phyloP scores from a whole-genome alignment of 108 stramenopile species.

The Cyclotella sp. region DNA sequence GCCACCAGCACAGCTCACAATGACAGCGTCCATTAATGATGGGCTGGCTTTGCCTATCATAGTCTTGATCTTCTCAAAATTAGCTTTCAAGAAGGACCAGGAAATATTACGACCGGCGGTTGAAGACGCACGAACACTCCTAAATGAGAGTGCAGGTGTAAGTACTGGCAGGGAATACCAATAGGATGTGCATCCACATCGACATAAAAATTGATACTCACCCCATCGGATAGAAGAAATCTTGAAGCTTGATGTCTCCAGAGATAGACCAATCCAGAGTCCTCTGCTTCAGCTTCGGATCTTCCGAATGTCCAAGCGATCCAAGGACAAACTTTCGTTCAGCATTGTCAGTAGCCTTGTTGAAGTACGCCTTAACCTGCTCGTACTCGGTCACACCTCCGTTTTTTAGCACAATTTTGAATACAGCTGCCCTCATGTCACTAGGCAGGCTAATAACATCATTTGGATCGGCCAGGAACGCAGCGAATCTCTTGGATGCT shows the following conservation, averaged over 20 bases:
- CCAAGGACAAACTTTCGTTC: conserved; percentile 82
- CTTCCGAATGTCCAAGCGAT: conserved; percentile 71
- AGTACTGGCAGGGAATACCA: neutral
- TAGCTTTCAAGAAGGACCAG: conserved; percentile 91
- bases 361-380: conserved; percentile 73
- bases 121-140: conserved; percentile 67
- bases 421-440: conserved; percentile 88
- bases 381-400: conserved; percentile 88
- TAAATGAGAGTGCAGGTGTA: neutral
- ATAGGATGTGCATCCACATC: neutral
- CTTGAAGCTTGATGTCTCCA: conserved; percentile 95
- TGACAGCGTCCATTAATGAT: conserved; percentile 91
- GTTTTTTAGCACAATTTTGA: conserved; percentile 91
- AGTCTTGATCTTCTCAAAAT: conserved; percentile 77
- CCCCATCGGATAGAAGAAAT: conserved; percentile 97
- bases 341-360: conserved; percentile 77
- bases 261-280: conserved; percentile 93
- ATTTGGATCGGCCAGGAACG: conserved; percentile 73
- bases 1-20: conserved; percentile 82
- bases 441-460: conserved; percentile 80
- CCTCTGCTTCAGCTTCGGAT: conserved; percentile 71
- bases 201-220: conserved; percentile 9
- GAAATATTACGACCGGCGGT: conserved; percentile 82
- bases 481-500: conserved; percentile 79
- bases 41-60: conserved; percentile 90